Evolutionary conservation across 441 rosid genomes (phyloP), one percentile per base, ranked within the genome.

Genomic region (Eruca vesicaria): DNA sequence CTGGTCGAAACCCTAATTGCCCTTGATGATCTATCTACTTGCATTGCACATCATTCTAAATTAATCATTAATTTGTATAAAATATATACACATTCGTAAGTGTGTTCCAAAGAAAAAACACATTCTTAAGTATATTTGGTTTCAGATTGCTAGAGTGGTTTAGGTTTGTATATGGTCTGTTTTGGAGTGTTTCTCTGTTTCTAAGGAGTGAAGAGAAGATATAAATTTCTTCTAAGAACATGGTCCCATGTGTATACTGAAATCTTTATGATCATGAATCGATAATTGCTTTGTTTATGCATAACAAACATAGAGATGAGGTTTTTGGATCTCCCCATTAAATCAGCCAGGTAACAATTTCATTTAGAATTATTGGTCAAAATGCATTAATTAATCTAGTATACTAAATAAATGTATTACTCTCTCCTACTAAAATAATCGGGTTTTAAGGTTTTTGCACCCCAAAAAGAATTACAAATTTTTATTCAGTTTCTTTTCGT

Each of bases 1-100:
- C 95, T 9, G 95, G 97, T 6, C 78, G 88, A 80, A 89, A 79
- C 75, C 77, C 90, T 8, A 80, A 78, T 69, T 91, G 97, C 75
- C 90, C 87, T 7, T 91, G 83, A 69, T 11, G 58, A 78, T 31
- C 26, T 62, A 7, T 78, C 31, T 61, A 58, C 56, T 50, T 50
- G 56, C 56, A 50, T 18, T 50, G 56, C 56, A 78, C 19, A 41
- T 62, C 69, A 72, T 53, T 72, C 81, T 23, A 78, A 52, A 68
- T 78, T 12, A 63, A 38, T 20, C 43, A 61, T 33, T 61, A 68
- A 78, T 21, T n/a, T 78, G 70, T 68, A 72, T 78, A 78, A 78
- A 72, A 65, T 50, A 36, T 60, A 78, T 60, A 78, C 73, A 67
- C 61, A 73, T 63, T 81, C 56, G 67, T 71, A 45, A 60, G 55